Base-by-base conservation (phyloP, 805 yeast species). In the Suhomyces emberorum region DNA sequence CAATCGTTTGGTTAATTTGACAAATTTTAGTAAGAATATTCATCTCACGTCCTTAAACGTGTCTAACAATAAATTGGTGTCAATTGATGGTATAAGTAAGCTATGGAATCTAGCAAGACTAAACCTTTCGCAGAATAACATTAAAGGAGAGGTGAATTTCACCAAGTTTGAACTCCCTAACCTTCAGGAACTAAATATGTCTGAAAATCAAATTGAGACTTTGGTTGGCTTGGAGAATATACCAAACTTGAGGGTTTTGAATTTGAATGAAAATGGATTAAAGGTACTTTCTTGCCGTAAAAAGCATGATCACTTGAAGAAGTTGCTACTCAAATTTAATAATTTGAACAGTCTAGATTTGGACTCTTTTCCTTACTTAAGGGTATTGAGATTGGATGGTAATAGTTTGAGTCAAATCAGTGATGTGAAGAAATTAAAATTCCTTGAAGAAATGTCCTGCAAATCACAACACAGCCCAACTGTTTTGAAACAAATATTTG, bases 331-430 rank as follows among this genome's bases (percentile, higher is more conserved):
- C 16, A 67, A 64, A 36, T 56, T 58, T 43, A 74, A 74, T 45
- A 46, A 54, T 6, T 44, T 74, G 21, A 42, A 41, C 15, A 26
- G 32, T 2, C 46, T 74, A 15, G 59, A 67, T 34, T 43, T 72
- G 12, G 43, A 43, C 1, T 28, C 43, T 7, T 65, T 59, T 36
- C 72, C 74, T 0, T 52, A 42, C 21, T 57, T 76, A 42, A 56
- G 76, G 31, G 65, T 63, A 3, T 50, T 76, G 25, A 56, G 74
- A 27, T 47, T 72, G 11, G 80, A 76, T 46, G 71, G 76, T 4
- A 72, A 72, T 40, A 41, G 48, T 4, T 41, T 72, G 10, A 40
- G 40, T 5, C 30, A 42, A 0, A 18, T 63, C 2, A 35, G 44
- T 1, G 61, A 64, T 9, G 42, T 70, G 12, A 49, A 48, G 11